Percentiles rank a stretch among this genome's conserved stretches.
Evolutionary conservation across 139 green algal genomes (phyloP).

Genomic region (Chlamydomonas schloesseri): DNA sequence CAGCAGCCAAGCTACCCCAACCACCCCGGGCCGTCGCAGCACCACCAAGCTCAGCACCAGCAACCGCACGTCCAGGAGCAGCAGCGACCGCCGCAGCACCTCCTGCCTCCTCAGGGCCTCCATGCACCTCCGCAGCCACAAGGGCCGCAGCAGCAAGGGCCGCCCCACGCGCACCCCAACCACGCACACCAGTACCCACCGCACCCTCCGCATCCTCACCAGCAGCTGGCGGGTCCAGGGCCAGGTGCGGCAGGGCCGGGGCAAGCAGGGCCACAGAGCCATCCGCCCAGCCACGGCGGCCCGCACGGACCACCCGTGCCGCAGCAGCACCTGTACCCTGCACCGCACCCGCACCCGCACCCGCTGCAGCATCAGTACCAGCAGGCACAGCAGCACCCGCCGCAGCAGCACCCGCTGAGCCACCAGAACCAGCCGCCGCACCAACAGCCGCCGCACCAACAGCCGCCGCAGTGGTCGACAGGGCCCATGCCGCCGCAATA

Average conservation of each 20-base stretch:
- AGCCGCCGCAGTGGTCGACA: no score
- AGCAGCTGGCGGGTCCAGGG: background rate
- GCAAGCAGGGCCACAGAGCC: background rate
- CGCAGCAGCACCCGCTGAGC: background rate
- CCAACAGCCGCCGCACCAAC: no score
- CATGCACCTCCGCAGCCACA: background rate
- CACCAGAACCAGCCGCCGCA: background rate
- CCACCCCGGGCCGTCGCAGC: background rate
- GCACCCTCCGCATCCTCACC: background rate
- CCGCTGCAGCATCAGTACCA: background rate
- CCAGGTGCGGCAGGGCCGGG: background rate
- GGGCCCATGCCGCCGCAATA: no score
- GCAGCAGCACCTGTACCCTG: background rate
- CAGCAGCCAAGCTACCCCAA: no score
- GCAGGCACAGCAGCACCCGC: background rate
- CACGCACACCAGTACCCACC: background rate
- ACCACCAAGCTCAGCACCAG: background rate
- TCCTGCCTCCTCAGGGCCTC: no score
- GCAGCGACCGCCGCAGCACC: background rate
- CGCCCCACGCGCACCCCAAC: background rate
- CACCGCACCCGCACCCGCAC: background rate
- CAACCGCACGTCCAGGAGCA: background rate
- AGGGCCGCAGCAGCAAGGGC: constrained; percentile 14
- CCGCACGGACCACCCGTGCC: no score
- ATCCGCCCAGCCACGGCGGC: background rate